Conservation (phyloP, 1,284 basidiomycete species). For the Hymenochaete sp. region DNA sequence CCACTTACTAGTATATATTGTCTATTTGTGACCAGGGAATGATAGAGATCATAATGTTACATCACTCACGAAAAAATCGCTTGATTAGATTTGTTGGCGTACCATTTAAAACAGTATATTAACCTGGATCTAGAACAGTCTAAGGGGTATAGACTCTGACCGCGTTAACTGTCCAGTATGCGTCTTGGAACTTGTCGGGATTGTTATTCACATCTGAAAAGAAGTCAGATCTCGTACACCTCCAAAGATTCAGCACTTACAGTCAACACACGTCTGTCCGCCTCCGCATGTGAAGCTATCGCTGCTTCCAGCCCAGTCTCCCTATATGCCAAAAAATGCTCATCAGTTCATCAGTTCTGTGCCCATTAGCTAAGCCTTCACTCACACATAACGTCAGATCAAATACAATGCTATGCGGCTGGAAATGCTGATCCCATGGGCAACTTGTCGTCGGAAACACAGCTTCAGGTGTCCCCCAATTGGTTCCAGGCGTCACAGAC, state of each 20-base stretch:
- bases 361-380: conserved; percentile 2
- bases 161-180: conserved; percentile 58
- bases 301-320: conserved; percentile 21
- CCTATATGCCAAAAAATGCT: conserved; percentile 13
- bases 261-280: conserved; percentile 19
- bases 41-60: too few species aligned
- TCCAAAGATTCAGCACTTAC: conserved; percentile 13
- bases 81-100: too few species aligned
- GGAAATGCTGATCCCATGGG: conserved; percentile 36
- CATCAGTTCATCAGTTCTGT: not conserved
- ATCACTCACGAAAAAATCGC: too few species aligned
- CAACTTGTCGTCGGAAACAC: conserved; percentile 39
- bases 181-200: conserved; percentile 43
- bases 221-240: not conserved
- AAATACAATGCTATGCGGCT: conserved; percentile 42
- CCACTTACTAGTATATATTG: too few species aligned
- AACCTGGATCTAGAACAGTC: too few species aligned
- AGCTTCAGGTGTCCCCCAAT: conserved; percentile 43
- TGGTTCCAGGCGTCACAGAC: conserved; percentile 27
- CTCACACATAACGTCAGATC: conserved; percentile 47
- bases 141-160: conserved; percentile 42
- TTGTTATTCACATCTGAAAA: conserved; percentile 46
- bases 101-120: too few species aligned
- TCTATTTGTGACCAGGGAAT: too few species aligned
- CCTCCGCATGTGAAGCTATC: conserved; percentile 14